Conservation (phyloP, 169 alveolate genomes). For the Eimeria nieschulzi region DNA sequence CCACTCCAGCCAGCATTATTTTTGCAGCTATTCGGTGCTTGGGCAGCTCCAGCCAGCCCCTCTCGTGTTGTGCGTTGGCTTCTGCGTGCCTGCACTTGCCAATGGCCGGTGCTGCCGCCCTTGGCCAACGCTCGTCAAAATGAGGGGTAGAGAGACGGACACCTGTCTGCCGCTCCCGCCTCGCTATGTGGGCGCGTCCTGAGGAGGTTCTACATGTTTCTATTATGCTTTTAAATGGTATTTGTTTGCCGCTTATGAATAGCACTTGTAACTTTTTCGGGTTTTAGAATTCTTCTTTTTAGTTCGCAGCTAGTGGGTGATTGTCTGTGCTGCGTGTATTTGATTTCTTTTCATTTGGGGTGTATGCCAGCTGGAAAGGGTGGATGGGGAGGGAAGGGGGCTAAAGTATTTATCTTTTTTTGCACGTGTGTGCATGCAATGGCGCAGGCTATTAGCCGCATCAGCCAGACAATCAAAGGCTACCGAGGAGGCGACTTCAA, state of each 20-base stretch:
- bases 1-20: too few species aligned
- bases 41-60: not conserved
- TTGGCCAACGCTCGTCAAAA: not conserved
- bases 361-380: not conserved
- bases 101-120: not conserved
- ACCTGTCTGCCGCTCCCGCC: conserved; percentile 5
- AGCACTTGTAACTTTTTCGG: not conserved
- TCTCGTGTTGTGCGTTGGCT: not conserved
- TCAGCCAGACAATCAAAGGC: conserved; percentile 52
- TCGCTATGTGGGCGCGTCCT: not conserved
- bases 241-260: not conserved
- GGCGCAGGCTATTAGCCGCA: conserved; percentile 56
- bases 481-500: conserved; percentile 74
- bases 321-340: not conserved
- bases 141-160: conserved; percentile 3
- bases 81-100: not conserved
- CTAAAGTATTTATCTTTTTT: not conserved
- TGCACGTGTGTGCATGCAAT: not conserved
- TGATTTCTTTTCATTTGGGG: not conserved
- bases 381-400: too few species aligned
- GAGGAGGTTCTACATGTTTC: not conserved
- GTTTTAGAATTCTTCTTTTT: not conserved
- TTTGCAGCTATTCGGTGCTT: too few species aligned
- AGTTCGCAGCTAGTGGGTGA: not conserved
- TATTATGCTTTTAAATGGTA: not conserved